Evolutionary conservation across 306 rosid genomes (phyloP), one percentile per base, ranked within the genome.

Genomic region (Casuarina equisetifolia): DNA sequence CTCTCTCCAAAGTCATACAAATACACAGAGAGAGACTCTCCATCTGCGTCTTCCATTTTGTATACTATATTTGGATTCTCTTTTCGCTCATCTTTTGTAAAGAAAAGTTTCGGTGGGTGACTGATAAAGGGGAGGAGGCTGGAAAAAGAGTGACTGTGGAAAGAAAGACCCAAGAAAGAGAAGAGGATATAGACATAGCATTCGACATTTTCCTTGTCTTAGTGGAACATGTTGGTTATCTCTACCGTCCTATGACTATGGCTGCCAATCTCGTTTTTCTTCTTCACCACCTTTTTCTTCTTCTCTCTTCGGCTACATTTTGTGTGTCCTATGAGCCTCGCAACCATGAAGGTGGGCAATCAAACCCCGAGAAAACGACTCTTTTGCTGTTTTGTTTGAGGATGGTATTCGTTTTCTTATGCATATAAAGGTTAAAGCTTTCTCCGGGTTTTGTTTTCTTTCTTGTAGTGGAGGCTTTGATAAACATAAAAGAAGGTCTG

Each of bases 261-360:
- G 58, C 82, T 74, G 51, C 78, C 77, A 80, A 68, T 52, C 42
- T 53, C 42, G 6, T 73, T 69, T 20, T 59, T 25, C 57, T 73
- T 13, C 11, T 76, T 57, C 68, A 39, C 63, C 57, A 78, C 79
- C 74, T 78, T 59, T 64, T 62, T 73, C n/a, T 74, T 80, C 48
- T 81, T 79, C 77, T 83, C 77, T 82, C 76, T 3, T 78, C 77
- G 44, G 46, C 78, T 9, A 4, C 78, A 11, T 83, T 83, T n/a
- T 86, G 81, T 63, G 72, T 85, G 40, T 88, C 92, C 13, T 88
- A 89, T 25, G 90, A 91, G 75, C 97, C 97, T 83, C 97, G 97
- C 38, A 95, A 95, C 84, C 97, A 89, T 68, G 98, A 95, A 91
- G 98, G 98, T 92, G 35, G 9, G 10, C 39, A 1, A 40, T 4